Evolutionary conservation across 108 stramenopile species (phyloP).

Genomic region (Skeletonema potamos): DNA sequence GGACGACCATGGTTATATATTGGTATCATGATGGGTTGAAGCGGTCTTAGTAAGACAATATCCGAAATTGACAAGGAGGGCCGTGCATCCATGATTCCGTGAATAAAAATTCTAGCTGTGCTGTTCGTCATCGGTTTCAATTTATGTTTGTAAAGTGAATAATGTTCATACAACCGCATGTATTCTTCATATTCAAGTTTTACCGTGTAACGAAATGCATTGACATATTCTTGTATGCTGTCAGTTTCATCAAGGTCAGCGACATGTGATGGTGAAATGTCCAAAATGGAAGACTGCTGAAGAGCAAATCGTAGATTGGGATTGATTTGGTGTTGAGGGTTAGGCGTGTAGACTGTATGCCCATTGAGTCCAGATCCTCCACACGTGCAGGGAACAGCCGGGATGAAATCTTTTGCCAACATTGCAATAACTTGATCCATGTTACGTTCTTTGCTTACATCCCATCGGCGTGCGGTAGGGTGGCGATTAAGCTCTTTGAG

Average conservation of each 20-base stretch:
- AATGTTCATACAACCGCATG: constrained; percentile 37
- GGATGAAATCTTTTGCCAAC: constrained; percentile 31
- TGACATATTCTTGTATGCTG: constrained; percentile 22
- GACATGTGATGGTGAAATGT: neutral
- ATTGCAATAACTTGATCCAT: constrained; percentile 19
- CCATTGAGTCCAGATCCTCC: neutral
- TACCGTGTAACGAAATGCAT: constrained; percentile 26
- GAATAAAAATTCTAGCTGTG: constrained; percentile 10
- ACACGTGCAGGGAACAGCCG: constrained; percentile 27
- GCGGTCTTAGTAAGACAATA: constrained; percentile 60
- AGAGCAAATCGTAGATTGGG: constrained; percentile 37
- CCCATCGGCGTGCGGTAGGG: neutral
- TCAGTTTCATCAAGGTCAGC: constrained; percentile 43
- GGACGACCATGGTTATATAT: neutral
- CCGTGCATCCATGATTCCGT: constrained; percentile 62
- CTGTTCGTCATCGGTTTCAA: constrained; percentile 6
- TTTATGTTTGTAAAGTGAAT: constrained; percentile 21
- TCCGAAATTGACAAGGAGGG: constrained; percentile 61
- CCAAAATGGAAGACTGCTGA: neutral
- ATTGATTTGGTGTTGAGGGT: neutral
- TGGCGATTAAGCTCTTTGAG: constrained; percentile 1
- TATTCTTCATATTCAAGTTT: constrained; percentile 35
- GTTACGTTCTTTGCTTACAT: neutral
- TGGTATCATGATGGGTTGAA: neutral
- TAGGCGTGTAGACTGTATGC: neutral